These are phyloP conservation scores for Paratinospora sagittata DNA, from an alignment of 164 flowering plant genomes.

Conservation along the genomic window DNA sequence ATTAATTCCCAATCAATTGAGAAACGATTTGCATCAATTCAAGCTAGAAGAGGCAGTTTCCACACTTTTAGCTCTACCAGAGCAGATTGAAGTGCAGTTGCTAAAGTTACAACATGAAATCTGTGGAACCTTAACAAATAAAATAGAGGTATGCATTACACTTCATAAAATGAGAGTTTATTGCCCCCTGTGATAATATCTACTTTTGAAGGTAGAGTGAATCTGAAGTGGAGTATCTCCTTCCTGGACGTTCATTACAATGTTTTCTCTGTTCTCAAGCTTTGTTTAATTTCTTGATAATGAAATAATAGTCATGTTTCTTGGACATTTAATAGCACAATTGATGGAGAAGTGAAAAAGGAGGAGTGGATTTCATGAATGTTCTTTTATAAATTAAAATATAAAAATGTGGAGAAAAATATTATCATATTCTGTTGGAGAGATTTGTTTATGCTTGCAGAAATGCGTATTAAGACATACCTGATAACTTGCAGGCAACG, in stretches of 20 bases:
- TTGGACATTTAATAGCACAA: no score
- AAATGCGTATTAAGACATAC: slow-evolving; percentile 10
- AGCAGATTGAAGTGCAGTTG: slow-evolving; percentile 36
- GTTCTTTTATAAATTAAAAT: not conserved
- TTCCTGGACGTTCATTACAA: not conserved
- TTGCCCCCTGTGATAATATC: not conserved
- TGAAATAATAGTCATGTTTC: no score
- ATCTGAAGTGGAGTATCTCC: not conserved
- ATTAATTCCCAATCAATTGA: slow-evolving; percentile 45
- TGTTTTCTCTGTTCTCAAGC: not conserved
- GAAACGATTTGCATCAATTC: slow-evolving; percentile 30
- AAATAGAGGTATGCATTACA: slow-evolving; percentile 42
- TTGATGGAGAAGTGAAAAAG: not conserved
- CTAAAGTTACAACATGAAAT: slow-evolving; percentile 43
- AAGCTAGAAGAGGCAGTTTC: slow-evolving; percentile 39
- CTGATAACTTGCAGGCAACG: slow-evolving; percentile 36
- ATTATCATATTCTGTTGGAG: not conserved
- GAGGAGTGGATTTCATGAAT: not conserved
- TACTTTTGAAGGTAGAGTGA: not conserved
- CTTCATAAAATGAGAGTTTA: not conserved
- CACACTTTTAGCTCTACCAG: slow-evolving; percentile 44
- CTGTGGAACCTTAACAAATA: slow-evolving; percentile 32
- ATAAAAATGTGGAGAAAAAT: not conserved
- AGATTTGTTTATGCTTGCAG: not conserved
- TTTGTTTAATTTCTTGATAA: slow-evolving; percentile 2